phyloP scores from a whole-genome alignment of 352 stramenopile species.

The Poterioochromonas sp. region DNA sequence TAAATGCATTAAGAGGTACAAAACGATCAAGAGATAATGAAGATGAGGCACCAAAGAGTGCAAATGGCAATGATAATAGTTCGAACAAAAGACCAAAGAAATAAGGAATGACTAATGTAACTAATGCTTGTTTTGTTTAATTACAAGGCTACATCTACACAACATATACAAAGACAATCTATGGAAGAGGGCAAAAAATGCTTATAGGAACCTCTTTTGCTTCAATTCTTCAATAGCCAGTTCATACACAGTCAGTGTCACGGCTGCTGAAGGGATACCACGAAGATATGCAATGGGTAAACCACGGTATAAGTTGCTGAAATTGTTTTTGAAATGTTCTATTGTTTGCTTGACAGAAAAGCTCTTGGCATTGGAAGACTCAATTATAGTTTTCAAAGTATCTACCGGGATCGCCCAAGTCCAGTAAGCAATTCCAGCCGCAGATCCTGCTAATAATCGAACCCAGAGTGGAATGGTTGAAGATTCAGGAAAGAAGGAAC shows the following conservation, averaged over 20 bases:
- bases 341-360: background rate
- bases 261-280: constrained; percentile 8
- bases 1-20: constrained; percentile 35
- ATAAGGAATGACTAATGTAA: too few relatives aligned
- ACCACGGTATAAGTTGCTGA: background rate
- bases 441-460: background rate
- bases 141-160: too few relatives aligned
- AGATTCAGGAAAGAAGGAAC: background rate
- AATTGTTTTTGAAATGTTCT: too few relatives aligned
- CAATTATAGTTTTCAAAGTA: constrained; percentile 1
- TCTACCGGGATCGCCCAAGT: constrained; percentile 12
- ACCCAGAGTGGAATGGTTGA: background rate
- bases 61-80: too few relatives aligned
- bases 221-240: constrained; percentile 10
- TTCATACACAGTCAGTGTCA: constrained; percentile 9
- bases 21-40: background rate
- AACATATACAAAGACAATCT: too few relatives aligned
- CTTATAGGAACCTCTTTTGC: too few relatives aligned
- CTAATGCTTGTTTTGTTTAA: too few relatives aligned
- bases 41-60: too few relatives aligned
- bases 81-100: too few relatives aligned
- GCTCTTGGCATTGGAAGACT: background rate
- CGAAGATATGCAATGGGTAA: background rate
- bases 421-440: background rate
- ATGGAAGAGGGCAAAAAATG: too few relatives aligned